These are phyloP conservation scores for Clarireedia hainanense DNA, from an alignment of 2,329 filamentous ascomycete species.

Conservation along the genomic window DNA sequence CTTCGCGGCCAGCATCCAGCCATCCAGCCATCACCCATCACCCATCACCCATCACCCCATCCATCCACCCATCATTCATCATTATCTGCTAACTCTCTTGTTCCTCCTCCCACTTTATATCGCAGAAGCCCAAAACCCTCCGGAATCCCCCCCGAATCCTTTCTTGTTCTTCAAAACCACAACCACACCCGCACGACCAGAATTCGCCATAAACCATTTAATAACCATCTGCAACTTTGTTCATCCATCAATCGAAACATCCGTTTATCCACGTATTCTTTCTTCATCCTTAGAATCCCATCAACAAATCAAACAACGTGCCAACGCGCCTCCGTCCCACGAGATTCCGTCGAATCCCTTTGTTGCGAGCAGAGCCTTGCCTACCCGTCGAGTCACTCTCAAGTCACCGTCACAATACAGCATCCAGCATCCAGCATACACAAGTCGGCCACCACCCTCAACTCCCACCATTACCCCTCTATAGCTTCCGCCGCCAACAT, in stretches of 20 bases:
- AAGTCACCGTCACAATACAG: neutral
- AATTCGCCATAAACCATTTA: neutral
- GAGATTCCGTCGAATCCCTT: conserved; percentile 3
- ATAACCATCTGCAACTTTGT: neutral
- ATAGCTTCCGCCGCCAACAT: conserved; percentile 3
- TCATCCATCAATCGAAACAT: neutral
- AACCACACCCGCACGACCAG: neutral
- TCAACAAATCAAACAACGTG: no score
- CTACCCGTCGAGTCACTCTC: neutral
- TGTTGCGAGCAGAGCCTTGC: conserved; percentile 6
- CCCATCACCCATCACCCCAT: neutral
- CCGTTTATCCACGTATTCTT: neutral
- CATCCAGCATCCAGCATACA: neutral
- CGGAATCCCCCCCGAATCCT: neutral
- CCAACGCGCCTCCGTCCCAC: neutral
- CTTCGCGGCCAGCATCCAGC: neutral
- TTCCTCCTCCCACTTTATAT: conserved; percentile 3
- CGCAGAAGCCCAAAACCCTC: neutral
- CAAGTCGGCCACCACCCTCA: neutral
- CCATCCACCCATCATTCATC: neutral
- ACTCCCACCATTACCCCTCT: neutral
- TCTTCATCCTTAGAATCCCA: neutral
- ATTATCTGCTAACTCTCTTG: conserved; percentile 1
- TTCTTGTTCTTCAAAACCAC: neutral
- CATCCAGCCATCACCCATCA: neutral